Conservation (phyloP, 2,329 filamentous ascomycete species). For the Stemphylium vesicarium region DNA sequence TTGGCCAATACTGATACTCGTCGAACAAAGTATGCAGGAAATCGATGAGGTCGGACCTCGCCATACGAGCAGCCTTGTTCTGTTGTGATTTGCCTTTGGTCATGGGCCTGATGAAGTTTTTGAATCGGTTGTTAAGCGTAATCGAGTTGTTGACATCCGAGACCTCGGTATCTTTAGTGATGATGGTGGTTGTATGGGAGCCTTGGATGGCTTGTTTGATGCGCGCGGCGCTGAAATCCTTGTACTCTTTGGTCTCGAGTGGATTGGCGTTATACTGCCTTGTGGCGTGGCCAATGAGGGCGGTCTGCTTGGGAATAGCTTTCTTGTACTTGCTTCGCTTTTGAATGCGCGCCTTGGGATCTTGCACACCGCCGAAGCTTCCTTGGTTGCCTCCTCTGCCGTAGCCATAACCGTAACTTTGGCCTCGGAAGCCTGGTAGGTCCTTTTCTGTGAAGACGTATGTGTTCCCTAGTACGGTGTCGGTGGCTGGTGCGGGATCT, state of each 20-base stretch:
- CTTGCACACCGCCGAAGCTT: conserved; percentile 33
- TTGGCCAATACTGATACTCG: conserved; percentile 89
- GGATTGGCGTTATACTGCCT: conserved; percentile 61
- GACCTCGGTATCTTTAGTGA: conserved; percentile 34
- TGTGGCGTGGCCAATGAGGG: conserved; percentile 67
- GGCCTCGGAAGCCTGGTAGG: conserved; percentile 72
- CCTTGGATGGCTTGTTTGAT: conserved; percentile 55
- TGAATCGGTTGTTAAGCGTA: conserved; percentile 41
- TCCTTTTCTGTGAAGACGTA: conserved; percentile 95
- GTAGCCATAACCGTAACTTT: conserved; percentile 36
- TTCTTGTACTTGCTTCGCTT: conserved; percentile 46
- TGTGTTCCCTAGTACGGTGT: conserved; percentile 75
- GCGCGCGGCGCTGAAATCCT: conserved; percentile 50
- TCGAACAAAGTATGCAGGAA: conserved; percentile 83
- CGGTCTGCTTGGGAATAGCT: conserved; percentile 53
- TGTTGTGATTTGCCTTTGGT: conserved; percentile 33
- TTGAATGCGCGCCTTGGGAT: conserved; percentile 41
- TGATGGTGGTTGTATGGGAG: conserved; percentile 37
- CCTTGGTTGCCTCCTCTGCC: conserved; percentile 26
- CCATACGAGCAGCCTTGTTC: conserved; percentile 88
- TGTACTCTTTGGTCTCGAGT: conserved; percentile 52
- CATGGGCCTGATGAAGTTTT: conserved; percentile 38
- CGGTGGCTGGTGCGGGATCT: conserved; percentile 62
- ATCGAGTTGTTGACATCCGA: conserved; percentile 35
- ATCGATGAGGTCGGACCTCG: conserved; percentile 86